Evolutionary conservation across 1,139 yeast genomes (phyloP).

Genomic region (Yamadazyma blattariae): DNA sequence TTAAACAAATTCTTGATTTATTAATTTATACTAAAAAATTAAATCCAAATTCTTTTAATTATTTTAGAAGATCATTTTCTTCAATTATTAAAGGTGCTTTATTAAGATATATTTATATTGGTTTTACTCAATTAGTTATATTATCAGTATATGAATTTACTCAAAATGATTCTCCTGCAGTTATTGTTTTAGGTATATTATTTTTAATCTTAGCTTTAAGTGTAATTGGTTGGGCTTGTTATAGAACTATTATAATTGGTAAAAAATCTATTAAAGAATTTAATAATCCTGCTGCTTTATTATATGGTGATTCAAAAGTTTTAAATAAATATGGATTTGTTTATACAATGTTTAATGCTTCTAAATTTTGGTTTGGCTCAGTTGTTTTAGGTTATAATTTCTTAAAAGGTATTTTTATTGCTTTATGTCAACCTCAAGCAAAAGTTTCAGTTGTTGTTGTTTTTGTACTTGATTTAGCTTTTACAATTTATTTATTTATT

Average conservation of each 20-base stretch:
- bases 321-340: slow-evolving; percentile 73
- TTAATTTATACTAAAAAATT: slow-evolving; percentile 43
- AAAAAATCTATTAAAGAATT: slow-evolving; percentile 48
- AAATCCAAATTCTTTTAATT: slow-evolving; percentile 43
- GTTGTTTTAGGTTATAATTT: slow-evolving; percentile 55
- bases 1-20: slow-evolving; percentile 50
- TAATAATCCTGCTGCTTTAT: slow-evolving; percentile 73
- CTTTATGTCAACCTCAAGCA: slow-evolving; percentile 67
- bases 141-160: slow-evolving; percentile 76
- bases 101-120: slow-evolving; percentile 68
- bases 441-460: slow-evolving; percentile 65
- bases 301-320: slow-evolving; percentile 66
- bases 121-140: slow-evolving; percentile 68
- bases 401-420: slow-evolving; percentile 61
- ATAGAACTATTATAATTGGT: slow-evolving; percentile 58
- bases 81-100: slow-evolving; percentile 63
- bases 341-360: slow-evolving; percentile 79
- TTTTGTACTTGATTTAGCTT: slow-evolving; percentile 63
- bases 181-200: slow-evolving; percentile 65
- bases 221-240: slow-evolving; percentile 58
- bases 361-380: slow-evolving; percentile 71
- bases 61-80: slow-evolving; percentile 53
- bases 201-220: slow-evolving; percentile 55
- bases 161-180: slow-evolving; percentile 69
- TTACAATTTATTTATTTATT: slow-evolving; percentile 54